These are phyloP conservation scores for Saturnispora dispora DNA, from an alignment of 805 yeast species.

Conservation along the genomic window DNA sequence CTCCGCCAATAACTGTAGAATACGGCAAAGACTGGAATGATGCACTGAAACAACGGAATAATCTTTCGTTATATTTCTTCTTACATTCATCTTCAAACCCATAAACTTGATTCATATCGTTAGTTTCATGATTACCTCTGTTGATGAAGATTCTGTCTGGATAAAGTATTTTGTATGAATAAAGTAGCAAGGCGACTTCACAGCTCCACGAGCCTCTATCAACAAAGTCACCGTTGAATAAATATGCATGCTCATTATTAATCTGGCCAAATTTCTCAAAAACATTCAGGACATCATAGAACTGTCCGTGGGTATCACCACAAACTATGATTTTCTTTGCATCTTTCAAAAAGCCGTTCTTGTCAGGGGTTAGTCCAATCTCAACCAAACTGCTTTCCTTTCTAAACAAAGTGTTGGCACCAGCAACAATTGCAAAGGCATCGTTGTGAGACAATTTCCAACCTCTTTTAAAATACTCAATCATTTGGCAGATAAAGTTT, in stretches of 20 bases:
- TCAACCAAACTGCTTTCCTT: conserved; percentile 73
- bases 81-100: conserved; percentile 97
- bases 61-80: conserved; percentile 71
- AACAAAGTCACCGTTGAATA: conserved; percentile 96
- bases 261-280: conserved; percentile 72
- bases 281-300: conserved; percentile 76
- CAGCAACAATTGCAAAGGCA: conserved; percentile 72
- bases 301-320: conserved; percentile 98
- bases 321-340: conserved; percentile 64
- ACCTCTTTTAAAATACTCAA: conserved; percentile 64
- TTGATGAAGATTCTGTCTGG: conserved; percentile 69
- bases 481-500: conserved; percentile 54
- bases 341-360: conserved; percentile 19
- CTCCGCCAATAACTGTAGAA: conserved; percentile 68
- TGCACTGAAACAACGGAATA: conserved; percentile 77
- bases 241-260: conserved; percentile 53
- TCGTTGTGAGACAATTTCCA: conserved; percentile 71
- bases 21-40: conserved; percentile 81
- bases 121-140: conserved; percentile 95
- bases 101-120: conserved; percentile 92
- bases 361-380: conserved; percentile 36
- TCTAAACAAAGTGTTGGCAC: conserved; percentile 54
- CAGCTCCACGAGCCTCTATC: conserved; percentile 98
- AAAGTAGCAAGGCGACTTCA: conserved; percentile 80
- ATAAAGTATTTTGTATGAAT: conserved; percentile 63